Base-by-base conservation (phyloP, 192 early-diverging fungal species). In the Spizellomyces sp. region DNA sequence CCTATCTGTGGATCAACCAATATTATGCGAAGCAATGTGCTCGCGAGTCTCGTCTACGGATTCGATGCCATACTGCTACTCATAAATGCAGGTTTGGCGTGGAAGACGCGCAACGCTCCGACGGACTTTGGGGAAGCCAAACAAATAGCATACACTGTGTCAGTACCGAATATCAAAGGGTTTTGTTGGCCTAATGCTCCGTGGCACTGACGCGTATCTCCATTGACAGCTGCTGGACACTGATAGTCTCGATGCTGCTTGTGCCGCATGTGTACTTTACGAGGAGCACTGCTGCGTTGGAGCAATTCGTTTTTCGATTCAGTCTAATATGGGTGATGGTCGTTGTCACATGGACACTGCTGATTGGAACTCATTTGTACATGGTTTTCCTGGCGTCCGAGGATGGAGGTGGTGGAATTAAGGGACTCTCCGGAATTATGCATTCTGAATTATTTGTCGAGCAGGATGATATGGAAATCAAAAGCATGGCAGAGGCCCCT, bases 81-180 rank as follows among this genome's bases (percentile, higher is more conserved):
- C 42, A 15, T 41, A 17, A 61, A 61, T 42, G 59, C 22, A 15
- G 17, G 5, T 15, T 42, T 61, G 36, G 15, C 59, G 21, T 61
- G 15, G 21, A 61, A 61, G 42, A 61, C 59, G 17, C 59, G 59
- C 15, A 61, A 61, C 36, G 59, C 42, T 36, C 42, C 59, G 14
- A 15, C 36, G 42, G 59, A 61, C 22, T 61, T 61, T 61, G 59
- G 59, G 21, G 59, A 61, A 61, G 59, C 59, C 0, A 19, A 42
- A 41, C 59, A 61, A 41, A 61, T 61, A 15, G 59, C 22, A 14
- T 61, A 61, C 9, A 41, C 59, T 14, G 9, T 61, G 27, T 36
- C 27, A 3, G 27, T 36, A 36, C 27, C 27, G 27, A 36, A 0
- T 36, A 36, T 3, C 27, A 36, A 36, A 3, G 0, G 27, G 0